A percentile compares a stretch with the other conserved stretches of the same genome.
Conservation (phyloP, 1,284 basidiomycete genomes). For the Cryptococcus sp. region DNA sequence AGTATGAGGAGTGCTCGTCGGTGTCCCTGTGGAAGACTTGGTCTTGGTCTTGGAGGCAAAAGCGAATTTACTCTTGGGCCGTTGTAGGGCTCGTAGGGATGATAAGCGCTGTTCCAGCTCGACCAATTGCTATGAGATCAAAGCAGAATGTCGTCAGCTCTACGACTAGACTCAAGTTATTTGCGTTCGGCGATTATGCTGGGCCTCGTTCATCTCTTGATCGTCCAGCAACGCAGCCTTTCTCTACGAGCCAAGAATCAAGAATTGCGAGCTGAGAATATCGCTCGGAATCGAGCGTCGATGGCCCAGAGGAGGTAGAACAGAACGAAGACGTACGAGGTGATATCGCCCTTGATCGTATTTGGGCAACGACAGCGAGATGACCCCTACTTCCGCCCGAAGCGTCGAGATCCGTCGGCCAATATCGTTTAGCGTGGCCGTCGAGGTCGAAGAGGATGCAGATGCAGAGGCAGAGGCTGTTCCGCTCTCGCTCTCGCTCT, state of each 20-base stretch:
- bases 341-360: slow-evolving; percentile 19
- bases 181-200: too few species aligned
- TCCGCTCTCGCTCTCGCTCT: too few species aligned
- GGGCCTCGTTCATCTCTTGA: too few species aligned
- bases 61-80: slow-evolving; percentile 64
- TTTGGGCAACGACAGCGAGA: slow-evolving; percentile 6
- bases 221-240: too few species aligned
- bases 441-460: background rate
- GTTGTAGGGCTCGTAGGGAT: slow-evolving; percentile 55
- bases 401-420: slow-evolving; percentile 3
- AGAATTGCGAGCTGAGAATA: too few species aligned
- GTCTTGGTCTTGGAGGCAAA: slow-evolving; percentile 63
- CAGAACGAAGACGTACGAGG: slow-evolving; percentile 7
- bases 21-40: too few species aligned
- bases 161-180: too few species aligned
- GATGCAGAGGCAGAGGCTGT: too few species aligned
- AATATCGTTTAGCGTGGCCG: slow-evolving; percentile 13
- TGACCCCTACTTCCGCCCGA: slow-evolving; percentile 6
- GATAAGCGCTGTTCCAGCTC: slow-evolving; percentile 61
- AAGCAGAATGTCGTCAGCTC: slow-evolving; percentile 40
- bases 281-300: too few species aligned
- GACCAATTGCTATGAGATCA: slow-evolving; percentile 65
- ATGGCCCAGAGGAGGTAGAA: background rate
- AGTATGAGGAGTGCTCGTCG: too few species aligned
- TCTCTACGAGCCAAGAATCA: too few species aligned